A percentile compares a stretch with the other conserved stretches of the same genome.
These are phyloP conservation scores for Pseudogymnoascus sp. DNA, from an alignment of 2,329 filamentous ascomycete genomes.

Conservation along the genomic window DNA sequence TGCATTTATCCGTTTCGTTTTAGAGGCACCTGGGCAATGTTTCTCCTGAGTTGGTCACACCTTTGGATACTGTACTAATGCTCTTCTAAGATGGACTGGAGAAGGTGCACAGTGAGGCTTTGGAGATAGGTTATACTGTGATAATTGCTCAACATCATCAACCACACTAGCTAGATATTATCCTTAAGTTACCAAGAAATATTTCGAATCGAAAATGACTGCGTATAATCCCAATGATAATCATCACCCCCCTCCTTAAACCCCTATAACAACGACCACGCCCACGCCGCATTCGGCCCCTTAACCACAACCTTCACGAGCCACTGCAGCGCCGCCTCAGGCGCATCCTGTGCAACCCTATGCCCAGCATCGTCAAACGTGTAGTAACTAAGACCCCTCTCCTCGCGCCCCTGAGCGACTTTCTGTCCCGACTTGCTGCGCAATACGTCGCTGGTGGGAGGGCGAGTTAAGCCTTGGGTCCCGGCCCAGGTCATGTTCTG, in stretches of 20 bases:
- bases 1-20: too few species aligned
- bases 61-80: too few species aligned
- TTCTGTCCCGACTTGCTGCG: not conserved
- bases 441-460: conserved; percentile 28
- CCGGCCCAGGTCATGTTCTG: conserved; percentile 65
- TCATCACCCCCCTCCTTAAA: not conserved
- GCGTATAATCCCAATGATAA: not conserved
- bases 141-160: not conserved
- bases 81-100: too few species aligned
- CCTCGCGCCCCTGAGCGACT: not conserved
- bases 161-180: not conserved
- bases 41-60: too few species aligned
- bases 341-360: not conserved
- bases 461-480: conserved; percentile 47
- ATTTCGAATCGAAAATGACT: not conserved
- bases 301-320: not conserved
- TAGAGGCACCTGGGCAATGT: too few species aligned
- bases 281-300: not conserved
- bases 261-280: not conserved
- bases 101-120: not conserved
- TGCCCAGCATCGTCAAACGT: conserved; percentile 7
- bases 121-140: not conserved
- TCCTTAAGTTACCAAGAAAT: not conserved
- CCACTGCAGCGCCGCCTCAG: not conserved
- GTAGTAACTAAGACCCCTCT: conserved; percentile 11